Percentiles rank a stretch among this genome's conserved stretches.
These are phyloP conservation scores for Rusavskia elegans DNA, from an alignment of 495 filamentous ascomycete species.

Conservation along the genomic window DNA sequence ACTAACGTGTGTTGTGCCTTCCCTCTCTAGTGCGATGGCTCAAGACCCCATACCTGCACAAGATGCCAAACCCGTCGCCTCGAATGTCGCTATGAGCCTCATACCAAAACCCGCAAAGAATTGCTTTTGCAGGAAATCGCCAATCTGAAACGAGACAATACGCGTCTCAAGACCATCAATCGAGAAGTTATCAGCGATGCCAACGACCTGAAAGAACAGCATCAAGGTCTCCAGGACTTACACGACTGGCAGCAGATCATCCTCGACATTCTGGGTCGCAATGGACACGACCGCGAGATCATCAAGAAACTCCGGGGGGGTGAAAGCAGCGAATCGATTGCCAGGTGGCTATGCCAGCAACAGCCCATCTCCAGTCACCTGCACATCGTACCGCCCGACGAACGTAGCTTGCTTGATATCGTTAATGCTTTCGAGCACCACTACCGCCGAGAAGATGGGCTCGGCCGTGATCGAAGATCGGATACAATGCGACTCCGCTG, in stretches of 20 bases:
- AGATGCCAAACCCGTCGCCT: slow-evolving; percentile 8
- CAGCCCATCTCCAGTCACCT: slow-evolving; percentile 8
- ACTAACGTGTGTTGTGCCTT: background rate
- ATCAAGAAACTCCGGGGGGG: slow-evolving; percentile 17
- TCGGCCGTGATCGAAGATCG: background rate
- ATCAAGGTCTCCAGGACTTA: slow-evolving; percentile 5
- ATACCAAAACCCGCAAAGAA: slow-evolving; percentile 13
- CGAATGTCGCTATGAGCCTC: slow-evolving; percentile 11
- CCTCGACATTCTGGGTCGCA: slow-evolving; percentile 17
- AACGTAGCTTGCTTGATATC: slow-evolving; percentile 8
- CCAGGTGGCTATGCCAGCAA: slow-evolving; percentile 18
- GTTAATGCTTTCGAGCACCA: slow-evolving; percentile 4
- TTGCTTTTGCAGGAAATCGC: slow-evolving; percentile 12
- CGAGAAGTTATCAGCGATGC: slow-evolving; percentile 2
- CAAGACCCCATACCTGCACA: slow-evolving; percentile 5
- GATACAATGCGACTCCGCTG: slow-evolving; percentile 8
- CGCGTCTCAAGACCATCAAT: slow-evolving; percentile 6
- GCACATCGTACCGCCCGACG: slow-evolving; percentile 4
- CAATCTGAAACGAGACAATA: slow-evolving; percentile 7
- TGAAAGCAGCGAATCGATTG: slow-evolving; percentile 18
- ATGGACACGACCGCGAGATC: slow-evolving; percentile 21
- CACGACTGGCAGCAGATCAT: slow-evolving; percentile 19
- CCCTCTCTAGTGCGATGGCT: slow-evolving; percentile 11
- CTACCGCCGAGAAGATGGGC: slow-evolving; percentile 2
- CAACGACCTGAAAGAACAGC: background rate